Base-by-base conservation (phyloP, 1,139 yeast genomes). In the Candida smagusa region DNA sequence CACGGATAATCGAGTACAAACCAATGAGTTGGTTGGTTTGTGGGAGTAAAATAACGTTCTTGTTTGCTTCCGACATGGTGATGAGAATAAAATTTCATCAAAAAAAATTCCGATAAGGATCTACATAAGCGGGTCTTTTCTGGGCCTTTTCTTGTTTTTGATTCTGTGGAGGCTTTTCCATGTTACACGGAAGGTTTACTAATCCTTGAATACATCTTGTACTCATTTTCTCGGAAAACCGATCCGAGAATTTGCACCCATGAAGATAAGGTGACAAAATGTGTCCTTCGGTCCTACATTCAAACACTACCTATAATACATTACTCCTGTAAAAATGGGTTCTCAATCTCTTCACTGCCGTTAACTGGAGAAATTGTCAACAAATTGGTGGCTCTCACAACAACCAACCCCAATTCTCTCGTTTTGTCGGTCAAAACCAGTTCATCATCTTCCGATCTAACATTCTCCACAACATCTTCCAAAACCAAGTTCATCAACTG, bases 401-500 rank as follows among this genome's bases (percentile, higher is more conserved):
- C 94, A 13, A 89, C 92, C 39, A 77, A 69, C 12, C 59, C 59
- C 39, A 89, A 70, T 2, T 58, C 54, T 56, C 97, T 77, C 2
- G 85, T 80, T 46, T 79, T 63, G 8, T 64, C 63, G 6, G 76
- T 71, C 49, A 68, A 63, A 2, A 60, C 54, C 23, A 72, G 58
- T 22, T 66, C 81, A 45, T 82, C 88, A 36, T 79, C 82, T 12
- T 81, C 76, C 45, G 83, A 89, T 58, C 84, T 72, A 38, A 82
- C 50, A 23, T 73, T 74, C 58, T 92, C 97, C 34, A 74, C 73
- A 9, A 86, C 90, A 33, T 89, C 82, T 52, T 89, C 96, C 49
- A 92, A 74, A 7, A 92, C 97, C 50, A 92, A 71, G 63, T 92
- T 92, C 95, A 90, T 84, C 60, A 89, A 73, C 59, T 86, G 95